Evolutionary conservation across 2,329 filamentous ascomycete genomes (phyloP).

Genomic region (Diaporthe sp.): DNA sequence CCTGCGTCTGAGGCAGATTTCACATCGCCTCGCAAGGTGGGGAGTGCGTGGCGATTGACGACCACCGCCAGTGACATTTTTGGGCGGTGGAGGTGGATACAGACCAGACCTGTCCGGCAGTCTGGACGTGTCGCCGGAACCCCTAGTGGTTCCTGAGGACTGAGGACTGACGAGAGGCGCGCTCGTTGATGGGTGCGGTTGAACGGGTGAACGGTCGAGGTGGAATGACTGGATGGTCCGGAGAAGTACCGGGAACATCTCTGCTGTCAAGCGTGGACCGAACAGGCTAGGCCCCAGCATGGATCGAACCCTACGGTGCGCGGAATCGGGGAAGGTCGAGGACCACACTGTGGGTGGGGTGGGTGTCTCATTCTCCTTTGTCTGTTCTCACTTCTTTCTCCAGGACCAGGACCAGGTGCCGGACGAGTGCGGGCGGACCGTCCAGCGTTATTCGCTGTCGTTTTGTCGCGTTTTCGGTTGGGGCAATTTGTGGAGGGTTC

Average conservation of each 20-base stretch:
- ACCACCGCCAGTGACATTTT: slow-evolving; percentile 16
- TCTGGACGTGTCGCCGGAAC: slow-evolving; percentile 16
- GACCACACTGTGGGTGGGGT: slow-evolving; percentile 14
- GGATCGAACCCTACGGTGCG: slow-evolving; percentile 28
- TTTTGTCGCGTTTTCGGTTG: slow-evolving; percentile 23
- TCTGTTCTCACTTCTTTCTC: slow-evolving; percentile 24
- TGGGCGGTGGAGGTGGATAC: slow-evolving; percentile 25
- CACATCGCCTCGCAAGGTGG: slow-evolving; percentile 6
- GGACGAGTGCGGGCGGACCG: slow-evolving; percentile 17
- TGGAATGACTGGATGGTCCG: slow-evolving; percentile 25
- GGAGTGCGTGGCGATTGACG: slow-evolving; percentile 13
- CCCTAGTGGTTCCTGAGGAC: not conserved
- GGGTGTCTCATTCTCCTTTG: slow-evolving; percentile 31
- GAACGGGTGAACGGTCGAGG: slow-evolving; percentile 25
- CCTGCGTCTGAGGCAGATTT: slow-evolving; percentile 15
- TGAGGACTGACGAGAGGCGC: not conserved
- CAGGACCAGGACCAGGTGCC: slow-evolving; percentile 23
- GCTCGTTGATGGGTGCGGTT: slow-evolving; percentile 32
- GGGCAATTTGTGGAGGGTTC: slow-evolving; percentile 32
- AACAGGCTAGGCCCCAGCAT: slow-evolving; percentile 27
- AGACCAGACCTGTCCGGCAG: not conserved
- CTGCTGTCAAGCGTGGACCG: slow-evolving; percentile 18
- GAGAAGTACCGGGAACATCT: slow-evolving; percentile 33
- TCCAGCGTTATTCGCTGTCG: slow-evolving; percentile 28
- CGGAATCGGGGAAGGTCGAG: not conserved